phyloP scores from a whole-genome alignment of 441 rosid species.

The Erodium moschatum region DNA sequence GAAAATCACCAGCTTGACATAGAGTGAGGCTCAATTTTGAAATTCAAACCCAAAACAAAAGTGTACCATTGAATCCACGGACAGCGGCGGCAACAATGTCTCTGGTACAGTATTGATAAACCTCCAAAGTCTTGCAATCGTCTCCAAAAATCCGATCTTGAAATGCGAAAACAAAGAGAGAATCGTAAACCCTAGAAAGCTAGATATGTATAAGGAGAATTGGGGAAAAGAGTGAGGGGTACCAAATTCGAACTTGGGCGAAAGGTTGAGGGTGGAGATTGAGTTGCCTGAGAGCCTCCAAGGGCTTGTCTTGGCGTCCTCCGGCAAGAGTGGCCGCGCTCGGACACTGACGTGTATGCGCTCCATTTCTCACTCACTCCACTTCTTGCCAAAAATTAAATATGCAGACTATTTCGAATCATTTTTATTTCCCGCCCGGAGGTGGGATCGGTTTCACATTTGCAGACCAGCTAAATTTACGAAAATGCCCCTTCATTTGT shows the following conservation, averaged over 20 bases:
- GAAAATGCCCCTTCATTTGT: no score
- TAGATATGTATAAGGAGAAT: neutral
- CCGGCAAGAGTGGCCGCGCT: conserved; percentile 71
- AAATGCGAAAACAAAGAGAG: neutral
- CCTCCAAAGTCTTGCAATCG: conserved; percentile 51
- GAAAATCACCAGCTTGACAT: neutral
- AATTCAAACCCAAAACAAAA: neutral
- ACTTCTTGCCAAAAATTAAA: neutral
- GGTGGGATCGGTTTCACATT: neutral
- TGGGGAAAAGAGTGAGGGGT: neutral
- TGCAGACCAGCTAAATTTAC: no score
- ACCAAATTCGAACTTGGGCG: conserved; percentile 71
- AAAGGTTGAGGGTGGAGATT: conserved; percentile 45
- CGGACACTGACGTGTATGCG: conserved; percentile 76
- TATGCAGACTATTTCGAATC: neutral
- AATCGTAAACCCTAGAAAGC: conserved; percentile 2
- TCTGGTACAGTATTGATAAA: conserved; percentile 65
- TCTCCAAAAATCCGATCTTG: conserved; percentile 63
- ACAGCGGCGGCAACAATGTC: conserved; percentile 78
- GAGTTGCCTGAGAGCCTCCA: conserved; percentile 71
- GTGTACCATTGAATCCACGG: conserved; percentile 72
- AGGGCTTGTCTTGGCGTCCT: conserved; percentile 67
- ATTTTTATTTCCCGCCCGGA: conserved; percentile 9
- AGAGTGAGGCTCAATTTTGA: neutral
- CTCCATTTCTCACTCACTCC: conserved; percentile 43